A percentile compares a stretch with the other conserved stretches of the same genome.
Evolutionary conservation across 169 alveolate species (phyloP).

Genomic region (Amoebophrya sp.): DNA sequence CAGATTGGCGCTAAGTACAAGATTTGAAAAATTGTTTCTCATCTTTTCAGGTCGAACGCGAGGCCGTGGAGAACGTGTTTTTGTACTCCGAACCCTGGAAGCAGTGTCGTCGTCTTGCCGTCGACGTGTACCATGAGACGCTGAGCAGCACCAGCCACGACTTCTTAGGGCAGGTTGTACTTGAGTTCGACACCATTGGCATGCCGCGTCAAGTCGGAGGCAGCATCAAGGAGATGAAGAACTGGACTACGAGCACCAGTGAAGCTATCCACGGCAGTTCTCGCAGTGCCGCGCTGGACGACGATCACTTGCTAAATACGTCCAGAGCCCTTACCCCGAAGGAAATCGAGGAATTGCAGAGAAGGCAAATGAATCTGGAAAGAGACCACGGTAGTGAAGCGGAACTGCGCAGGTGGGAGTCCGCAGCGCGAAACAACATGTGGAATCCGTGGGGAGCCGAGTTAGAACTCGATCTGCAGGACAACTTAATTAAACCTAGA

Average conservation of each 20-base stretch:
- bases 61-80: neutral
- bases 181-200: neutral
- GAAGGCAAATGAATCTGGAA: too few species aligned
- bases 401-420: too few species aligned
- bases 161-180: neutral
- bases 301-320: too few species aligned
- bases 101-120: neutral
- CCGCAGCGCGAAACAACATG: too few species aligned
- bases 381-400: too few species aligned
- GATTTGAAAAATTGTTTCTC: too few species aligned
- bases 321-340: too few species aligned
- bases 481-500: neutral
- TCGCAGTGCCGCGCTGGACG: too few species aligned
- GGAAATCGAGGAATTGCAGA: too few species aligned
- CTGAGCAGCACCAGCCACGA: neutral
- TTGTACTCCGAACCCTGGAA: neutral
- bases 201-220: neutral
- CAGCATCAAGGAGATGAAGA: neutral
- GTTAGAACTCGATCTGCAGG: neutral
- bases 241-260: neutral
- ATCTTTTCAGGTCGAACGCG: neutral
- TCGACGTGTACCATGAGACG: neutral
- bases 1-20: too few species aligned
- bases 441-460: neutral
- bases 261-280: too few species aligned